A percentile compares a stretch with the other conserved stretches of the same genome.
These are phyloP conservation scores for Backusella liffmaniae DNA, from an alignment of 192 early-diverging fungal genomes.

Conservation along the genomic window DNA sequence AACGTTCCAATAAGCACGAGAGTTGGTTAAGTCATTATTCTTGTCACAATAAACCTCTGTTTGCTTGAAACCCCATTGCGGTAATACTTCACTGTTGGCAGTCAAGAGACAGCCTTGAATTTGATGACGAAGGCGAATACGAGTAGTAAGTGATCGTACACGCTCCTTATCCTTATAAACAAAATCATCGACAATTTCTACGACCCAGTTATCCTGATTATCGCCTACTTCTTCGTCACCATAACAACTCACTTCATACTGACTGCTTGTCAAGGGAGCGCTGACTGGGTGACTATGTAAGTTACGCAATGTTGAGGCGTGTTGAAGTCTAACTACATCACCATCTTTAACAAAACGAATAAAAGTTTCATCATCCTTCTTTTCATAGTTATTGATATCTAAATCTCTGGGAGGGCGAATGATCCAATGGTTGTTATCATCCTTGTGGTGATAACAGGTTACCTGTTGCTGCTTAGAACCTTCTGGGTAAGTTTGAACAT, in stretches of 20 bases:
- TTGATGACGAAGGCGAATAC: constrained; percentile 77
- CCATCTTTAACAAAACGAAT: constrained; percentile 68
- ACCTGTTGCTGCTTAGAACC: constrained; percentile 96
- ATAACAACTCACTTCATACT: constrained; percentile 90
- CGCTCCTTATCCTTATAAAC: constrained; percentile 40
- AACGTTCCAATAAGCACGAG: constrained; percentile 87
- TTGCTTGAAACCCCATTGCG: constrained; percentile 97
- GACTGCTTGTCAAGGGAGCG: constrained; percentile 70
- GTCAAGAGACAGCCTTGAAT: constrained; percentile 74
- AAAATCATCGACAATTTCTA: constrained; percentile 78
- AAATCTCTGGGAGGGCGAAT: constrained; percentile 58
- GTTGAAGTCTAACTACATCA: constrained; percentile 81
- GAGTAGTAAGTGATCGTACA: constrained; percentile 77
- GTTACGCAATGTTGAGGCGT: constrained; percentile 68
- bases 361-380: constrained; percentile 23
- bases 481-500: constrained; percentile 79
- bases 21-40: constrained; percentile 51
- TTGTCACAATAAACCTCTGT: constrained; percentile 90
- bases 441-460: constrained; percentile 92
- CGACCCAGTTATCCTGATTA: constrained; percentile 87
- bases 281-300: constrained; percentile 82
- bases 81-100: constrained; percentile 71
- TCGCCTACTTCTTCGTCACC: constrained; percentile 75
- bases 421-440: constrained; percentile 92
- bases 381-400: constrained; percentile 22